Evolutionary conservation across 371 early-diverging fungal species (phyloP).

Genomic region (Vairimorpha ceranae): DNA sequence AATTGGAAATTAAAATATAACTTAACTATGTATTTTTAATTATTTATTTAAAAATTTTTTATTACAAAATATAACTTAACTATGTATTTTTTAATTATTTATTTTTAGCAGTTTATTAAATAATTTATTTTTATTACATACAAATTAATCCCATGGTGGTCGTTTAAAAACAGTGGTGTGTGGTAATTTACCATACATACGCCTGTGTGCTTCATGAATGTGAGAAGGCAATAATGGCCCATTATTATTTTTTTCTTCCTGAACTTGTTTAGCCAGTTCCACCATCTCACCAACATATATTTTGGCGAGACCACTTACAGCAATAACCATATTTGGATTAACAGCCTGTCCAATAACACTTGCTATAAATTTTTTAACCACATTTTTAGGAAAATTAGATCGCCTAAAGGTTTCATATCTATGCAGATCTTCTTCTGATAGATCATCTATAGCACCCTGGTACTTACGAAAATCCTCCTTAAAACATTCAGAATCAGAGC

Average conservation of each 20-base stretch:
- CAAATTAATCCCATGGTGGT: slow-evolving; percentile 43
- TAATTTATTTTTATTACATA: neutral
- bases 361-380: slow-evolving; percentile 70
- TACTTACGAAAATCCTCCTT: neutral
- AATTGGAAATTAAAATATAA: neutral
- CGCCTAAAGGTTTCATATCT: slow-evolving; percentile 80
- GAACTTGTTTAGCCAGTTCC: slow-evolving; percentile 68
- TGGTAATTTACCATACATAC: slow-evolving; percentile 67
- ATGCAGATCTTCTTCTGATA: slow-evolving; percentile 72
- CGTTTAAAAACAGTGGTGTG: slow-evolving; percentile 52
- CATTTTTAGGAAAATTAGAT: slow-evolving; percentile 72
- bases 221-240: slow-evolving; percentile 71
- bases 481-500: neutral
- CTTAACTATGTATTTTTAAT: too few relatives aligned
- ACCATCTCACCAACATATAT: slow-evolving; percentile 88
- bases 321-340: slow-evolving; percentile 75
- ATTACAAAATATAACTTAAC: neutral
- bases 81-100: neutral
- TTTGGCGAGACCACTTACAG: slow-evolving; percentile 81
- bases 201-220: slow-evolving; percentile 76
- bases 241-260: slow-evolving; percentile 51
- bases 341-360: slow-evolving; percentile 70
- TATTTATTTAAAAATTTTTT: neutral
- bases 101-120: neutral
- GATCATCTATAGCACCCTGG: neutral